Evolutionary conservation across 2,329 filamentous ascomycete species (phyloP).

Genomic region (Xylogone sp.): DNA sequence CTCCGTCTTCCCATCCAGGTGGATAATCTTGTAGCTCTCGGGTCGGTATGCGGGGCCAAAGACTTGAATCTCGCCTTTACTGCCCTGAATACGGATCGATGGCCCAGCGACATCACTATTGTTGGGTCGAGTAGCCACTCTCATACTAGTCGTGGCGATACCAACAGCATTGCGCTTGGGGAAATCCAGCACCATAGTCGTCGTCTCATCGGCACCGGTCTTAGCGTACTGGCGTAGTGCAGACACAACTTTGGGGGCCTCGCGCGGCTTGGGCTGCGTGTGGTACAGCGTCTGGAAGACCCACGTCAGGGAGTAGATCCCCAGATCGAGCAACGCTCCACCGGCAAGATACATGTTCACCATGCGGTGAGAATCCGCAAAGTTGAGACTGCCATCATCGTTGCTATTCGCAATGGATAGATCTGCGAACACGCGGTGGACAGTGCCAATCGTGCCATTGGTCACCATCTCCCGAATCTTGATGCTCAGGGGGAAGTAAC

Average conservation of each 20-base stretch:
- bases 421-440: constrained; percentile 37
- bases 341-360: constrained; percentile 66
- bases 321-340: constrained; percentile 63
- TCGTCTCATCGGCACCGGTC: constrained; percentile 60
- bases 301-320: constrained; percentile 69
- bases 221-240: constrained; percentile 55
- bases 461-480: constrained; percentile 49
- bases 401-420: constrained; percentile 44
- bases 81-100: constrained; percentile 59
- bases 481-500: constrained; percentile 65
- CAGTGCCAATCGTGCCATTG: constrained; percentile 33
- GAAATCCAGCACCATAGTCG: constrained; percentile 60
- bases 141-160: constrained; percentile 52
- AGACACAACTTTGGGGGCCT: constrained; percentile 53
- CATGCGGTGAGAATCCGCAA: constrained; percentile 52
- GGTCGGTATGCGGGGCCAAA: constrained; percentile 57
- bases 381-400: constrained; percentile 44
- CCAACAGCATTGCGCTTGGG: constrained; percentile 55
- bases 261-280: constrained; percentile 50
- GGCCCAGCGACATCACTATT: constrained; percentile 46
- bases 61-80: constrained; percentile 64
- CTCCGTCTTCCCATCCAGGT: constrained; percentile 31
- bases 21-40: constrained; percentile 46
- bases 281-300: constrained; percentile 69
- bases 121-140: constrained; percentile 38